Conservation (phyloP, 2,329 filamentous ascomycete species). For the Talaromyces funiculosus region DNA sequence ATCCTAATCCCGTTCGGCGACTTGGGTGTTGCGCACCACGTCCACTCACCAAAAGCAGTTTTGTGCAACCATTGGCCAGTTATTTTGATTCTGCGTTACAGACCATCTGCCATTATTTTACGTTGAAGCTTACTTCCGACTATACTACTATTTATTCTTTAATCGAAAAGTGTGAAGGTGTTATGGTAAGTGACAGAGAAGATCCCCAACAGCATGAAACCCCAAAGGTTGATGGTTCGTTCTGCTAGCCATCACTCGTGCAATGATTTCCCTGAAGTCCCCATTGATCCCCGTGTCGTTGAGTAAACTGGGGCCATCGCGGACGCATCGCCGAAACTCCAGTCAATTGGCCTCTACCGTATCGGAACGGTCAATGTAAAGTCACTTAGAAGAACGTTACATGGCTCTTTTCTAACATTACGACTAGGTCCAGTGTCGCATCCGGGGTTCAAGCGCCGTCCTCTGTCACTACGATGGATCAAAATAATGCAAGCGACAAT, state of each 20-base stretch:
- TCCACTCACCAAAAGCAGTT: not conserved
- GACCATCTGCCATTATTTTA: not conserved
- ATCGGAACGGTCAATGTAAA: constrained; percentile 13
- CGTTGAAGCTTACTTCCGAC: not conserved
- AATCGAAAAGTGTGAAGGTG: not conserved
- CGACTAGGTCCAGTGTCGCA: not conserved
- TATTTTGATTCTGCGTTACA: not conserved
- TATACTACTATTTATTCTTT: not conserved
- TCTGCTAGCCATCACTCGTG: constrained; percentile 9
- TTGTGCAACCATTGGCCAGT: constrained; percentile 2
- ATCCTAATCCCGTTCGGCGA: not conserved
- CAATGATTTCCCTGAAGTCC: constrained; percentile 27
- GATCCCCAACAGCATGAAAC: not conserved
- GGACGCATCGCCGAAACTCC: constrained; percentile 11
- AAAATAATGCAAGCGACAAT: not conserved
- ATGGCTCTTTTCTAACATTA: not conserved
- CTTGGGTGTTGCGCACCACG: not conserved
- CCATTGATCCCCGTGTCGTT: constrained; percentile 21
- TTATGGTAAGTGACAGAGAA: not conserved
- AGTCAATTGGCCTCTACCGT: constrained; percentile 8
- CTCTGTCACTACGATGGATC: not conserved
- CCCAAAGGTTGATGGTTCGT: not conserved
- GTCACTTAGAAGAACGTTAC: not conserved
- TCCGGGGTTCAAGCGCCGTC: not conserved
- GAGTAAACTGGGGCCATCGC: constrained; percentile 10